Evolutionary conservation across 2,329 filamentous ascomycete genomes (phyloP), one percentile per base, ranked within the genome.

Genomic region (Sclerotinia borealis): DNA sequence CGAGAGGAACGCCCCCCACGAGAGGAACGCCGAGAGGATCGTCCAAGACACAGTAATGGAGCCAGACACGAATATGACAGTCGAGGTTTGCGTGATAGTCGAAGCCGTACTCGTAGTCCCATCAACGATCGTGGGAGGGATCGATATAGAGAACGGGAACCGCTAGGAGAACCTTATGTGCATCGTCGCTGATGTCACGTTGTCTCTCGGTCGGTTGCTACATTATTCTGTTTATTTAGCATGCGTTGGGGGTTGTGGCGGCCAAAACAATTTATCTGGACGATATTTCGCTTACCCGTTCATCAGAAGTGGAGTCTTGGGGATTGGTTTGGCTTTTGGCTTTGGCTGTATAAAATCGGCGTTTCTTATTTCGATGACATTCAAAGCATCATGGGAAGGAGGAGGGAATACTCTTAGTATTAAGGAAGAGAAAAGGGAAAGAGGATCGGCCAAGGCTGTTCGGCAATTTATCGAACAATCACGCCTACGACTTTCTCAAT

Each of bases 61-160:
- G 76, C 78, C 58, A 69, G 74, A 50, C 74, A 76, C 52, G 75
- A 77, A 22, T 73, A 78, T 70, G 79, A 79, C 76, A 77, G 15
- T 34, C 71, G 74, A 62, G 74, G 75, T 39, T 70, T 68, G 37
- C 71, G 67, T 37, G 73, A 71, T 13, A 76, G 71, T 73, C 75
- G 66, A 36, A 71, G 78, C 64, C 75, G 79, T 31, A 82, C 80
- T 69, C 76, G 79, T 37, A 81, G 79, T 39, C 79, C 77, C 29
- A 66, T 72, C 31, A 64, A 76, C 63, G 70, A 73, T 10, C 74
- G 77, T 3, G 75, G 75, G 13, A 67, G 74, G 37, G 79, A 81
- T 22, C 72, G 79, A 50, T 75, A 76, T 27, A 72, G 79, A 37
- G 81, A 84, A 15, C 63, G 72, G 27, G 72, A 73, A 25, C 66